phyloP scores from a whole-genome alignment of 179 eudicot genomes.

The Spergularia azorica region DNA sequence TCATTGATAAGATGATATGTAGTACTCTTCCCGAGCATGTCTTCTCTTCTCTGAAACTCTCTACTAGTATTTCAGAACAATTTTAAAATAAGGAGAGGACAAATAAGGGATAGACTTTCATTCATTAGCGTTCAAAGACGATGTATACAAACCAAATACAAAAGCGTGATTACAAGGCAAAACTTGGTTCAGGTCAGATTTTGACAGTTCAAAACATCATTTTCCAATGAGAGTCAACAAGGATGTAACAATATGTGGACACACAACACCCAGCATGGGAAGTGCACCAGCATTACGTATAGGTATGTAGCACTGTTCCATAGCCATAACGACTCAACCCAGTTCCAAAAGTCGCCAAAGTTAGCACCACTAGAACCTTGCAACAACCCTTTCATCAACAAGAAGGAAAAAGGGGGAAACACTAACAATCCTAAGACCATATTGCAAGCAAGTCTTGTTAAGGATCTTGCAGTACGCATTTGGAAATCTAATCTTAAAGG shows the following conservation, averaged over 20 bases:
- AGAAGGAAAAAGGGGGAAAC: constrained; percentile 68
- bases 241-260: constrained; percentile 60
- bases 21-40: too few species aligned
- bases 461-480: constrained; percentile 33
- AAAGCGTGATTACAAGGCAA: neutral
- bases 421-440: constrained; percentile 43
- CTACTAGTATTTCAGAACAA: too few species aligned
- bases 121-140: too few species aligned
- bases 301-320: constrained; percentile 94
- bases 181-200: neutral
- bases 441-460: constrained; percentile 45
- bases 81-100: too few species aligned
- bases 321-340: constrained; percentile 81
- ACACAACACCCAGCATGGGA: constrained; percentile 92
- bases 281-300: constrained; percentile 70
- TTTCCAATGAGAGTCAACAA: constrained; percentile 27
- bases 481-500: constrained; percentile 55
- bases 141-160: neutral
- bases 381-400: constrained; percentile 51
- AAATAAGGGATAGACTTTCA: too few species aligned
- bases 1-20: too few species aligned
- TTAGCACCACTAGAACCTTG: constrained; percentile 46
- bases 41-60: too few species aligned
- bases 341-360: constrained; percentile 76
- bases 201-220: neutral